Percentiles rank a stretch among this genome's conserved stretches.
Conservation (phyloP, 176 grass and related monocot species). For the Carex scoparia region DNA sequence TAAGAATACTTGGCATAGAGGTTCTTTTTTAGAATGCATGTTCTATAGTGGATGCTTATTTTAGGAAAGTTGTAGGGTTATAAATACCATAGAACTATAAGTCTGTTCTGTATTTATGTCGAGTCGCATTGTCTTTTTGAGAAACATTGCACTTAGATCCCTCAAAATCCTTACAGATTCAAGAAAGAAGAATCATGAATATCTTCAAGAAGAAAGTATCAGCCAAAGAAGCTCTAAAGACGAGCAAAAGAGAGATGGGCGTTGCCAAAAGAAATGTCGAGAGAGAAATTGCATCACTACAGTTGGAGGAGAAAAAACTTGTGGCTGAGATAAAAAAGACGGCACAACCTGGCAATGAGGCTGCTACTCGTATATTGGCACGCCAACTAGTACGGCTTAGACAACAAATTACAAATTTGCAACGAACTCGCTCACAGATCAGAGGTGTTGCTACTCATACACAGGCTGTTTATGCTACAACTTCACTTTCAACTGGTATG, state of each 20-base stretch:
- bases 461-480: constrained; percentile 90
- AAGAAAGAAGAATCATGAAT: constrained; percentile 55
- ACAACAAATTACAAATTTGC: constrained; percentile 95
- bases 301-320: constrained; percentile 96
- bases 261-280: constrained; percentile 81
- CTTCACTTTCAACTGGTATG: constrained; percentile 98
- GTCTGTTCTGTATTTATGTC: not conserved
- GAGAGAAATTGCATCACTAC: constrained; percentile 85
- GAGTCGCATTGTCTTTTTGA: not conserved
- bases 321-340: constrained; percentile 7
- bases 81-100: too few species aligned
- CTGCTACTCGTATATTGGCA: constrained; percentile 92
- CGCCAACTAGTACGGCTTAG: constrained; percentile 83
- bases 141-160: not conserved
- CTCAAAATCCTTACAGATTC: not conserved
- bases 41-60: too few species aligned
- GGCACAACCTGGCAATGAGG: constrained; percentile 93
- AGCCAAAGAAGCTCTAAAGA: constrained; percentile 92
- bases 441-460: constrained; percentile 95
- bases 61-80: too few species aligned
- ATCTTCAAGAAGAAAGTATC: constrained; percentile 96
- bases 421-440: constrained; percentile 89
- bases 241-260: constrained; percentile 88
- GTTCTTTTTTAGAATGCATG: too few species aligned
- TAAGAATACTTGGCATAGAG: too few species aligned